Conservation (phyloP, 306 rosid species). For the Cucurbita pepo region DNA sequence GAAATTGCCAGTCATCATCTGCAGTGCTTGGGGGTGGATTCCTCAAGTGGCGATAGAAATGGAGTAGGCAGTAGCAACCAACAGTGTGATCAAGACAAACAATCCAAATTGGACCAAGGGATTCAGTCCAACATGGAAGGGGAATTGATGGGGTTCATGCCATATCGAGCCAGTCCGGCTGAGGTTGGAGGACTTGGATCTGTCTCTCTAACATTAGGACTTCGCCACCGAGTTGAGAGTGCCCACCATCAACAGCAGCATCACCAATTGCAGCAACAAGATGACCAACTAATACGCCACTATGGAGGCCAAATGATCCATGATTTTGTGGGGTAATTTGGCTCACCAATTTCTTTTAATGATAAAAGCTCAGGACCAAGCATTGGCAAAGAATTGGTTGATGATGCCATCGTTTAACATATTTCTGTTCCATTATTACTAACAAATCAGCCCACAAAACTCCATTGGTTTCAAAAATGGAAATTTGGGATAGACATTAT, state of each 20-base stretch:
- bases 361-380: background rate
- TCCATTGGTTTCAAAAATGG: background rate
- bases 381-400: background rate
- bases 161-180: conserved; percentile 30
- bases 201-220: conserved; percentile 65
- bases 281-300: conserved; percentile 34
- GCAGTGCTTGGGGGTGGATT: conserved; percentile 12
- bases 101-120: conserved; percentile 40
- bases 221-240: conserved; percentile 34
- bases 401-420: background rate
- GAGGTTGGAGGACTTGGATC: conserved; percentile 53
- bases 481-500: background rate
- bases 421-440: background rate
- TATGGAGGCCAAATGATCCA: conserved; percentile 44
- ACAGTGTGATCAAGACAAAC: conserved; percentile 43
- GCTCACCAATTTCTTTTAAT: background rate
- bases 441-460: background rate
- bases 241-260: conserved; percentile 32
- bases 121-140: conserved; percentile 33
- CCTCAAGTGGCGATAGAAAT: conserved; percentile 10
- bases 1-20: conserved; percentile 17
- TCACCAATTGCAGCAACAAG: conserved; percentile 26
- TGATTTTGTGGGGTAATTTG: conserved; percentile 44
- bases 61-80: conserved; percentile 5
- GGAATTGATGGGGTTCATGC: conserved; percentile 51